These are phyloP conservation scores for Yarrowia deformans DNA, from an alignment of 805 yeast species.

Conservation along the genomic window DNA sequence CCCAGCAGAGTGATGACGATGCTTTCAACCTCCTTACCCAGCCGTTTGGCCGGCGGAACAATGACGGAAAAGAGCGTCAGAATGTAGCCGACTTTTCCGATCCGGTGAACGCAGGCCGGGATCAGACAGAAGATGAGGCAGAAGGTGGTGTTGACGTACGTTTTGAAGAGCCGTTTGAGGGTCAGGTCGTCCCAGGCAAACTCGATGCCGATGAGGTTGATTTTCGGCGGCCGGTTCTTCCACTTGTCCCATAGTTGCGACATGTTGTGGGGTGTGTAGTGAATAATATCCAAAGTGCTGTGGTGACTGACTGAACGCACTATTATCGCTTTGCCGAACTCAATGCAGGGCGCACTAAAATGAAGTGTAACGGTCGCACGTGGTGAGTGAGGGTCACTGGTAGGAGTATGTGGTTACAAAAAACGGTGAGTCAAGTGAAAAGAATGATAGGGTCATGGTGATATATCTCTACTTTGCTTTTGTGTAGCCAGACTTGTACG, in stretches of 20 bases:
- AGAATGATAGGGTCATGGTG: no score
- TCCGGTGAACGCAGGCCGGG: slow-evolving; percentile 14
- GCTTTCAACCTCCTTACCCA: slow-evolving; percentile 24
- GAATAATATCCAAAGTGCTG: background rate
- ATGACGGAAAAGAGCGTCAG: slow-evolving; percentile 23
- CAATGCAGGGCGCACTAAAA: background rate
- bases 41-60: slow-evolving; percentile 29
- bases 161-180: slow-evolving; percentile 25
- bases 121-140: slow-evolving; percentile 34
- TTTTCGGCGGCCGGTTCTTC: slow-evolving; percentile 30
- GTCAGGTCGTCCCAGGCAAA: slow-evolving; percentile 29
- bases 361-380: slow-evolving; percentile 4
- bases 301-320: background rate
- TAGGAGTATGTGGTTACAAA: no score
- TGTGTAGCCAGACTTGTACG: no score
- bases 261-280: slow-evolving; percentile 5
- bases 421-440: no score
- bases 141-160: slow-evolving; percentile 12
- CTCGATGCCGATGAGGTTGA: slow-evolving; percentile 12
- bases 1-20: slow-evolving; percentile 43
- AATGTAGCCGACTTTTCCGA: slow-evolving; percentile 34
- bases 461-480: no score
- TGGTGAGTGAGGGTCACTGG: slow-evolving; percentile 4
- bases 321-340: slow-evolving; percentile 14
- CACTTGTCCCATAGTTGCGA: slow-evolving; percentile 26